Evolutionary conservation across 2,329 filamentous ascomycete genomes (phyloP).

Genomic region (Fusarium keratoplasticum): DNA sequence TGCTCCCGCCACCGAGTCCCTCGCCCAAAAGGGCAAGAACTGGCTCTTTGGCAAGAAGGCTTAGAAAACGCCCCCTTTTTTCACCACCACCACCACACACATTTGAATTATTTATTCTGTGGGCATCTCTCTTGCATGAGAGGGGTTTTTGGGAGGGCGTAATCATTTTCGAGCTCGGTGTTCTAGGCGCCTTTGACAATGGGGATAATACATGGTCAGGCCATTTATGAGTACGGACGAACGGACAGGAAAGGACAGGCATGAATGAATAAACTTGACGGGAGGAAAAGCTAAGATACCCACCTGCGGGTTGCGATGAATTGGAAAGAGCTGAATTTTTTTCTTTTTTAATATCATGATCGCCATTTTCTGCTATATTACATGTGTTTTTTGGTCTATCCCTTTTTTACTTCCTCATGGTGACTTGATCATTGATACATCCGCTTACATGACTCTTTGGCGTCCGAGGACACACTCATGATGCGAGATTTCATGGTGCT

Average conservation of each 20-base stretch:
- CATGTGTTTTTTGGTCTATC: constrained; percentile 27
- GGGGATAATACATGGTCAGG: constrained; percentile 7
- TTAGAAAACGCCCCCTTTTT: constrained; percentile 37
- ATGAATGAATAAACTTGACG: constrained; percentile 3
- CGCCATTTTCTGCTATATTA: constrained; percentile 33
- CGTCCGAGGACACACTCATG: background rate
- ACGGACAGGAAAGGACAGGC: background rate
- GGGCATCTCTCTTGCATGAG: background rate
- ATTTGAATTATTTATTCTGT: background rate
- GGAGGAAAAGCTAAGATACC: constrained; percentile 40
- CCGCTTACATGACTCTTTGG: background rate
- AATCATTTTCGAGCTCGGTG: constrained; percentile 38
- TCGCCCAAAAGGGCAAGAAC: constrained; percentile 59
- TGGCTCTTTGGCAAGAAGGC: constrained; percentile 63
- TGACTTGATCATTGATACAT: constrained; percentile 6
- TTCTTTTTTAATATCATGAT: constrained; percentile 14
- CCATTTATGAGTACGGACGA: constrained; percentile 7
- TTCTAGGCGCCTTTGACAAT: constrained; percentile 35
- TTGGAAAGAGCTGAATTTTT: constrained; percentile 16
- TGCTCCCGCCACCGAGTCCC: constrained; percentile 23
- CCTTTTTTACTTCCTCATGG: constrained; percentile 7
- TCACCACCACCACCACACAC: background rate
- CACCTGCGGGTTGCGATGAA: constrained; percentile 24
- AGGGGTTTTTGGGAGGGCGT: background rate
- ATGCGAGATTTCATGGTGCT: background rate